Conservation (phyloP, 176 grass and related monocot genomes). For the Oryza nivara region DNA sequence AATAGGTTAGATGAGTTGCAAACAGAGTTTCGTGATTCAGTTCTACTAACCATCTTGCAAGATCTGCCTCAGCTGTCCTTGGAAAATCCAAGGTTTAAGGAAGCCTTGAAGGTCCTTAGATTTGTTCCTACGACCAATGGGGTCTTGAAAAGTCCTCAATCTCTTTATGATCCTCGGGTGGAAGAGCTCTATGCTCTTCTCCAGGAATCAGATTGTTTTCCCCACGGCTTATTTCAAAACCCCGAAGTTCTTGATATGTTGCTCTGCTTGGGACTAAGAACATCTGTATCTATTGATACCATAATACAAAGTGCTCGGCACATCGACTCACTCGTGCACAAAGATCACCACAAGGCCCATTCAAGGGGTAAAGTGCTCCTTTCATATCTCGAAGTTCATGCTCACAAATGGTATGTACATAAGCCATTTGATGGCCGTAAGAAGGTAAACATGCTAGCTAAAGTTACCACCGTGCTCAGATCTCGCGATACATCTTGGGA, state of each 20-base stretch:
- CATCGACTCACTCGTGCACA: constrained; percentile 82
- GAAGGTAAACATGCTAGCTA: constrained; percentile 83
- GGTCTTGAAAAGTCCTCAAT: constrained; percentile 76
- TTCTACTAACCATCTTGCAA: constrained; percentile 79
- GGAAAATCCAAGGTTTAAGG: constrained; percentile 86
- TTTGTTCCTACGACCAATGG: constrained; percentile 79
- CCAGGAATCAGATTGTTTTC: constrained; percentile 90
- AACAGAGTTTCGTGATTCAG: constrained; percentile 70
- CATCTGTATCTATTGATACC: constrained; percentile 73
- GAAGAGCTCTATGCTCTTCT: constrained; percentile 93
- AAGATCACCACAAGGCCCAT: constrained; percentile 90
- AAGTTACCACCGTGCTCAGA: constrained; percentile 68
- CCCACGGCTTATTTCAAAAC: constrained; percentile 71
- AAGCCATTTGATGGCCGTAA: constrained; percentile 59
- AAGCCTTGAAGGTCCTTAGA: constrained; percentile 72
- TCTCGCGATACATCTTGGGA: constrained; percentile 65
- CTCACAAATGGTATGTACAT: constrained; percentile 78
- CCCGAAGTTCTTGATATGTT: constrained; percentile 91
- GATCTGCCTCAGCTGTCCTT: constrained; percentile 89
- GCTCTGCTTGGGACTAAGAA: constrained; percentile 78
- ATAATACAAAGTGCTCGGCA: constrained; percentile 84
- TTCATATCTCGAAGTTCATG: constrained; percentile 93
- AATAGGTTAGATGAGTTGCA: constrained; percentile 69
- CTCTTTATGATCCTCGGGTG: constrained; percentile 95
- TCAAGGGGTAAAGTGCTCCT: constrained; percentile 85